Base-by-base conservation (phyloP, 495 filamentous ascomycete genomes). In the Neurospora intermedia region DNA sequence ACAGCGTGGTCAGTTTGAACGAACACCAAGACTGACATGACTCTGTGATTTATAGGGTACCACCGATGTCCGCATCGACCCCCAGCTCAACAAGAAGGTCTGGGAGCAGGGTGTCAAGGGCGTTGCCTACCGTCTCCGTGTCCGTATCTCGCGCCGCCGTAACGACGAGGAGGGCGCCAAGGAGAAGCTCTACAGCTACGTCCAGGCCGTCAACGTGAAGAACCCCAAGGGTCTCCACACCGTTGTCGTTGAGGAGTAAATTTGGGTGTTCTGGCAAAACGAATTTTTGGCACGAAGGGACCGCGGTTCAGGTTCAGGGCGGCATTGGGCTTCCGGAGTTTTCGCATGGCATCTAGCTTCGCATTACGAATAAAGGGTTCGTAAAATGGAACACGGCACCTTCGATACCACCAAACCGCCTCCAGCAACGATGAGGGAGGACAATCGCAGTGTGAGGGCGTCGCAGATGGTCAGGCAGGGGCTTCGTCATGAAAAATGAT, bases 101-200 rank as follows among this genome's bases (percentile, higher is more conserved):
- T 99, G 96, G 96, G 96, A 99, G 85, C 88, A 92, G 82, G 96
- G 96, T 84, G 90, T 99, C 87, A 98, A 98, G 90, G 96, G 96
- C 81, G 94, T 97, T 76, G 93, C 94, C 71, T 98, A 91, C 91
- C 90, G 96, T 84, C 89, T 99, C 76, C 94, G 96, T 80, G 89
- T 99, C 80, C 93, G 96, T 86, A 97, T 99, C 87, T 97, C 93
- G 78, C 93, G 96, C 83, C 96, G 97, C 91, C 94, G 96, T 89
- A 99, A 99, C 88, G 96, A 99, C 83, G 96, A 99, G 88, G 96
- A 99, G 87, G 94, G 92, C 79, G 95, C 96, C 79, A 96, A 96
- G 89, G 91, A 99, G 89, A 95, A 92, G 88, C 90, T 99, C 78
- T 99, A 98, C 91, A 94, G 91, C 84, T 97, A 96, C 87, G 96